Evolutionary conservation across 345 rosid species (phyloP), one percentile per base, ranked within the genome.

Genomic region (Corymbia maculata): DNA sequence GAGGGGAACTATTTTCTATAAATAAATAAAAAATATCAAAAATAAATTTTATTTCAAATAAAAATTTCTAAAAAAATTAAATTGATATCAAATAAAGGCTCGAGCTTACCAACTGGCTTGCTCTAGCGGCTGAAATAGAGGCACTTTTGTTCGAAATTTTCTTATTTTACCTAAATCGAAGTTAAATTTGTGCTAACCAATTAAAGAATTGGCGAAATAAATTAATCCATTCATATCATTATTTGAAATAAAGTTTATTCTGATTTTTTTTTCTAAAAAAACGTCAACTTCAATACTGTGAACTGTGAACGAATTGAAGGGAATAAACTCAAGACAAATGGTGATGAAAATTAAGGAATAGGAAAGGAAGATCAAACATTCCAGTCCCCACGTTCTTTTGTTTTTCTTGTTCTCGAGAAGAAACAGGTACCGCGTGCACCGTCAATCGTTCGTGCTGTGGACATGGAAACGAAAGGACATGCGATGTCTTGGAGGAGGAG

Each of bases 111-210:
- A 5, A 1, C 7, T 5, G 9, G 70, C 32, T 64, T 13, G 17
- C n/a, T 64, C 17, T 17, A 1, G 14, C 0, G 1, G 4, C 2
- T 64, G n/a, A 9, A 6, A n/a, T 9, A 28, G 7, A 12, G 36
- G 32, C 4, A 1, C 28, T 28, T n/a, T 13, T 64, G 70, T 28
- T 36, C 17, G n/a, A n/a, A 64, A 11, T 61, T 6, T 61, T 61
- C 6, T 28, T 15, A 61, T 12, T 28, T 61, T 61, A 28, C 15
- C 68, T 28, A 61, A 61, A 28, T n/a, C 6, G 75, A 64, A 13
- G 17, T 6, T 64, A 6, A n/a, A 7, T 13, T 0, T 7, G 0
- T 64, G 75, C n/a, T 13, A 13, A n/a, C 9, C 2, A 64, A 1
- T n/a, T 64, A 17, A 64, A n/a, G 7, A 64, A 6, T n/a, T 64